Conservation (phyloP, 225 moss, liverwort and hornwort genomes). For the Neckera pumila region DNA sequence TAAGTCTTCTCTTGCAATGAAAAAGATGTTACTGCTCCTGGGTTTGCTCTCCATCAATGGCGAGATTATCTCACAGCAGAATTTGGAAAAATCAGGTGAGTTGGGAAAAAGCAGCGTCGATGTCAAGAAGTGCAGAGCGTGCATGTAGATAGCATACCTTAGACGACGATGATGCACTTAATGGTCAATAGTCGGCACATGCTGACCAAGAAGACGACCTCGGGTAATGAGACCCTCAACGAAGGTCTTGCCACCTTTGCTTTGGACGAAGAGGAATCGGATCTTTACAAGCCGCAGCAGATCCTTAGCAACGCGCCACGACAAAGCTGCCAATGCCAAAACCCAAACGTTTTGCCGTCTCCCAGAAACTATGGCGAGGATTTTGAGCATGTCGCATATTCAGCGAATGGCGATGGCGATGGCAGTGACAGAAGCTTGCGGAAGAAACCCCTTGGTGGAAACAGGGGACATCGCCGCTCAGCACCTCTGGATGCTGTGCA, state of each 20-base stretch:
- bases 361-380: neutral
- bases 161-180: conserved; percentile 19
- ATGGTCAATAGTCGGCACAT: conserved; percentile 2
- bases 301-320: neutral
- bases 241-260: neutral
- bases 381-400: neutral
- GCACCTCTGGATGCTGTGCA: neutral
- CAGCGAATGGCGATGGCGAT: neutral
- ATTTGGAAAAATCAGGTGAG: neutral
- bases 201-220: neutral
- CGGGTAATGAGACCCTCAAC: neutral
- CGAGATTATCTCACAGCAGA: neutral
- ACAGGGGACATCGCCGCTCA: neutral
- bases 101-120: neutral
- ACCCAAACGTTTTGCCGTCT: neutral
- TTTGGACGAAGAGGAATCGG: neutral
- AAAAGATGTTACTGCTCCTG: neutral
- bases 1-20: neutral
- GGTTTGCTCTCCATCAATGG: neutral
- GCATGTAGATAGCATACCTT: neutral
- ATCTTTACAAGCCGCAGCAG: neutral
- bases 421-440: neutral
- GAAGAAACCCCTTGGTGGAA: neutral
- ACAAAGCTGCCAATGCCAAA: neutral
- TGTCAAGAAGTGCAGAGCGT: neutral